A percentile compares a stretch with the other conserved stretches of the same genome.
Evolutionary conservation across 176 grass and related monocot genomes (phyloP).

Genomic region (Tillandsia fasciculata): DNA sequence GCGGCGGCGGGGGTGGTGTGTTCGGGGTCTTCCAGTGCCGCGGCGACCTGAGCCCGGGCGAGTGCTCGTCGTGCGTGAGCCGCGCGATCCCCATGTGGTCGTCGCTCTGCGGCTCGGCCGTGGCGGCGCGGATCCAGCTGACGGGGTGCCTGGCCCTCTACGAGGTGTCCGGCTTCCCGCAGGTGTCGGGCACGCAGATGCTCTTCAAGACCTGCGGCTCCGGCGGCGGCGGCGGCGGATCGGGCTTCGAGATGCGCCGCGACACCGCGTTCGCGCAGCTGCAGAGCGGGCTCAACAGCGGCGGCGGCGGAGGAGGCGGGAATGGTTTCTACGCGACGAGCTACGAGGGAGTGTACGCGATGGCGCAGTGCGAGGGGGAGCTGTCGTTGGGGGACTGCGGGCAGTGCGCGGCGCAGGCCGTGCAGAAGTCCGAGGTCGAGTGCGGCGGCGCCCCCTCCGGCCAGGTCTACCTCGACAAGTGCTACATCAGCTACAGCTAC

Average conservation of each 20-base stretch:
- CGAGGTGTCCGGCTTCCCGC: slow-evolving; percentile 74
- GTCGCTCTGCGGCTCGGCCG: slow-evolving; percentile 45
- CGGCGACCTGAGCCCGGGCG: slow-evolving; percentile 56
- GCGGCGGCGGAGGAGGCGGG: slow-evolving; percentile 31
- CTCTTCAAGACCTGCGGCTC: slow-evolving; percentile 87
- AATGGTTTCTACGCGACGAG: slow-evolving; percentile 64
- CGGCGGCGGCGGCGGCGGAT: slow-evolving; percentile 23
- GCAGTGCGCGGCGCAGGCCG: slow-evolving; percentile 72
- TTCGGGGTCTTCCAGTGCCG: slow-evolving; percentile 97
- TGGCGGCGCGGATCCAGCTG: slow-evolving; percentile 79
- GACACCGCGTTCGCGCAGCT: slow-evolving; percentile 81
- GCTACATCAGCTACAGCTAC: slow-evolving; percentile 98
- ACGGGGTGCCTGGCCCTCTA: slow-evolving; percentile 79
- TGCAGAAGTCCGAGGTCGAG: slow-evolving; percentile 86
- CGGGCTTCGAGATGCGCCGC: slow-evolving; percentile 59
- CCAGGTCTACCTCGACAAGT: slow-evolving; percentile 95
- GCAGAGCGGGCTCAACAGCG: slow-evolving; percentile 24
- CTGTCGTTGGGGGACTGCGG: slow-evolving; percentile 64
- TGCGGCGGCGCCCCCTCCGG: slow-evolving; percentile 81
- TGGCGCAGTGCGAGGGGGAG: slow-evolving; percentile 97
- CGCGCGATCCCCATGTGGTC: slow-evolving; percentile 59
- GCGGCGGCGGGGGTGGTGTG: slow-evolving; percentile 23
- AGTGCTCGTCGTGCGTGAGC: slow-evolving; percentile 70
- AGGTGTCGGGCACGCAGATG: slow-evolving; percentile 86
- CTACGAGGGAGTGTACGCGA: slow-evolving; percentile 70